Conservation (phyloP, 805 yeast species). For the Wickerhamomyces hampshirensis region DNA sequence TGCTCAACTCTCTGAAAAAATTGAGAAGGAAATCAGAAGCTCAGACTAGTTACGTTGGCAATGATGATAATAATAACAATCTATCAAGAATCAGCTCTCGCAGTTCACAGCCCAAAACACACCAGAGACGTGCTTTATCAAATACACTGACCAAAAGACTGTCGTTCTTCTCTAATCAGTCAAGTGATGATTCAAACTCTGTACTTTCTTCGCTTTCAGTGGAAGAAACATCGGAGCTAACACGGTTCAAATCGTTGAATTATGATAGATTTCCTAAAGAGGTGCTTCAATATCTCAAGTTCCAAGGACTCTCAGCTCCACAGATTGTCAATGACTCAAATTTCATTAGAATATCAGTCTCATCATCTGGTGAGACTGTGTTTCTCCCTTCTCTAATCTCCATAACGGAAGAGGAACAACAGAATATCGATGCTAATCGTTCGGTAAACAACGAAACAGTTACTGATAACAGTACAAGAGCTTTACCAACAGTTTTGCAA, state of each 20-base stretch:
- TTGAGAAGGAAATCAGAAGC: conserved; percentile 7
- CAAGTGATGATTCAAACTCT: conserved; percentile 16
- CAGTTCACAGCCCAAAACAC: conserved; percentile 2
- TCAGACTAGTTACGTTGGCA: no score
- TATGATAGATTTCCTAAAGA: conserved; percentile 18
- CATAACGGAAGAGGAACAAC: conserved; percentile 12
- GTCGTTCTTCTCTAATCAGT: conserved; percentile 17
- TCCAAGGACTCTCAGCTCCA: conserved; percentile 21
- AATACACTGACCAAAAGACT: conserved; percentile 11
- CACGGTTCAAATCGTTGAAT: conserved; percentile 18
- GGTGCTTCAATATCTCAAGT: conserved; percentile 14
- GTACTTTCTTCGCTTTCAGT: conserved; percentile 4
- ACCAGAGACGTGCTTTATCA: conserved; percentile 3
- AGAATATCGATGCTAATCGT: conserved; percentile 5
- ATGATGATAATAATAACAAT: neutral
- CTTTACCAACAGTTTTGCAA: conserved; percentile 4
- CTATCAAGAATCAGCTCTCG: conserved; percentile 1
- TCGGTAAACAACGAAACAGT: conserved; percentile 3
- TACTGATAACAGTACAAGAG: neutral
- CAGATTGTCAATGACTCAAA: conserved; percentile 11
- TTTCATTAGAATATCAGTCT: conserved; percentile 21
- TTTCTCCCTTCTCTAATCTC: conserved; percentile 21
- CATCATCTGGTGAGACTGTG: conserved; percentile 30
- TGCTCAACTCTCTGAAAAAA: conserved; percentile 5
- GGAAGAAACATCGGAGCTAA: conserved; percentile 9